Conservation (phyloP, 2,329 filamentous ascomycete species). For the Decorospora gaudefroyi region DNA sequence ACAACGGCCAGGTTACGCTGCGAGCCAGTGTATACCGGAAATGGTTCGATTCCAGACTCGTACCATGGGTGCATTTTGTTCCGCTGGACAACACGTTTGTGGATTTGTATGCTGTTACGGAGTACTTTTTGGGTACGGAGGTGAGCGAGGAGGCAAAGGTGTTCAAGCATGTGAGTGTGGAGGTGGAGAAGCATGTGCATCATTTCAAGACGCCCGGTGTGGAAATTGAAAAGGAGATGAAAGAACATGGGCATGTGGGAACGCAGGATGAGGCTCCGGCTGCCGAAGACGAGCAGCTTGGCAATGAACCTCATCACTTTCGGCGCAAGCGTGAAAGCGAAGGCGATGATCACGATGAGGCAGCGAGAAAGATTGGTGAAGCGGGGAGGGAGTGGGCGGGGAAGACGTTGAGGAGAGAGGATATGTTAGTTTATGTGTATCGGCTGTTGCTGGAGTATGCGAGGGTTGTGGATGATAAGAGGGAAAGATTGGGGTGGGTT, state of each 20-base stretch:
- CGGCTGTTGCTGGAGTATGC: constrained; percentile 58
- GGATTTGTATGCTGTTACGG: constrained; percentile 73
- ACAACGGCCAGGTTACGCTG: constrained; percentile 57
- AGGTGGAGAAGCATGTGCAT: too few relatives aligned
- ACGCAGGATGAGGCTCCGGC: too few relatives aligned
- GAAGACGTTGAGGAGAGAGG: constrained; percentile 68
- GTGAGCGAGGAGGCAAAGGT: background rate
- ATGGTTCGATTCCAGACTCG: constrained; percentile 72
- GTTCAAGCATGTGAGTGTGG: too few relatives aligned
- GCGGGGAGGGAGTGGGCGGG: constrained; percentile 71
- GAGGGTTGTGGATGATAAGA: constrained; percentile 27
- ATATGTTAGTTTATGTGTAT: constrained; percentile 73
- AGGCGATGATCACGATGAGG: constrained; percentile 53
- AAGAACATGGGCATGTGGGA: too few relatives aligned
- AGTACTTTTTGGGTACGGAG: constrained; percentile 72
- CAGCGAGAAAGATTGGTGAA: constrained; percentile 66
- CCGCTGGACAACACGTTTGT: constrained; percentile 75
- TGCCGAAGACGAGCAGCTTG: too few relatives aligned
- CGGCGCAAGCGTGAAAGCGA: background rate
- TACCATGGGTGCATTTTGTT: constrained; percentile 80
- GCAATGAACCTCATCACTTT: constrained; percentile 1
- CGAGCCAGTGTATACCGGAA: constrained; percentile 71
- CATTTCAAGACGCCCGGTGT: too few relatives aligned
- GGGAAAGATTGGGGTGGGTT: background rate
- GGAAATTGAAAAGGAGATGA: too few relatives aligned